Conservation (phyloP, 164 flowering plant species). For the Chimonanthus salicifolius region DNA sequence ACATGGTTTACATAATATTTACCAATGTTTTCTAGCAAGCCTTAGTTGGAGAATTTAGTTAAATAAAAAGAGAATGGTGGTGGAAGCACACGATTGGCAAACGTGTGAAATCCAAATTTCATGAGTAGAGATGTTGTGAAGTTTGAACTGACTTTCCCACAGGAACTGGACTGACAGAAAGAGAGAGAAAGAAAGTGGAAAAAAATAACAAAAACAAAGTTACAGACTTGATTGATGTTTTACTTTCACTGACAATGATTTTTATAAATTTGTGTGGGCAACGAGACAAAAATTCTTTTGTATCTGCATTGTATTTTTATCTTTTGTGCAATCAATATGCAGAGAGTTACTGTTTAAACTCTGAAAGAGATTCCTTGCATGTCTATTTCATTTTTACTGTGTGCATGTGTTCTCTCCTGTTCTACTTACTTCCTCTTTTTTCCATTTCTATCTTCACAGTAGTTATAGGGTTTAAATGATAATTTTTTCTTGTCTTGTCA, state of each 20-base stretch:
- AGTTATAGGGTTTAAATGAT: too few species aligned
- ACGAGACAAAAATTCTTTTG: constrained; percentile 23
- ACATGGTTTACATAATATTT: too few species aligned
- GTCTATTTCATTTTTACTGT: neutral
- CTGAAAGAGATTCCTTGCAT: neutral
- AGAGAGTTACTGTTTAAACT: neutral
- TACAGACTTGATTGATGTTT: constrained; percentile 3
- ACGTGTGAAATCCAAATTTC: neutral
- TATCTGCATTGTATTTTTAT: constrained; percentile 7
- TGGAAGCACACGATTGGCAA: neutral
- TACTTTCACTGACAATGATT: constrained; percentile 25
- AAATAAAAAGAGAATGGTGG: neutral
- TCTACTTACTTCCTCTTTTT: too few species aligned
- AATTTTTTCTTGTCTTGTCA: too few species aligned
- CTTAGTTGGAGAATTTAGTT: too few species aligned
- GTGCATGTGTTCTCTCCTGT: neutral
- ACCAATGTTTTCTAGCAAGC: too few species aligned
- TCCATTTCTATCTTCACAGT: too few species aligned
- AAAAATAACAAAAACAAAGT: constrained; percentile 2
- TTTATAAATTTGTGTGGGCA: constrained; percentile 14
- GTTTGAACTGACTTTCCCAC: constrained; percentile 15
- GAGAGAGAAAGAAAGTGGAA: neutral
- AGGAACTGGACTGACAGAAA: constrained; percentile 23
- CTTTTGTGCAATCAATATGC: neutral
- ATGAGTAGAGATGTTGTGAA: neutral